Base-by-base conservation (phyloP, 768 basidiomycete species). In the Lentinula sp. region DNA sequence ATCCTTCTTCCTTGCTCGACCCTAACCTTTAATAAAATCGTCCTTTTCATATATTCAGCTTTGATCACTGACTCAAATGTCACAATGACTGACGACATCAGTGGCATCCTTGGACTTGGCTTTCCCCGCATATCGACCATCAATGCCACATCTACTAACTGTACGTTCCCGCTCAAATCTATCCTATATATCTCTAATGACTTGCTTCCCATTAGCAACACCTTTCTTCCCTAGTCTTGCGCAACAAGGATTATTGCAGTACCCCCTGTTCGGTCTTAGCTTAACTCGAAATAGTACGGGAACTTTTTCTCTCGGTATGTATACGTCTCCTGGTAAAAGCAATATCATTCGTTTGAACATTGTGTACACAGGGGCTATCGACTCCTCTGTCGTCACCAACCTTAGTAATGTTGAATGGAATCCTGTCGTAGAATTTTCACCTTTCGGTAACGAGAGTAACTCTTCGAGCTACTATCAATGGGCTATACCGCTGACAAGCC, bases 201-300 rank as follows among this genome's bases (percentile, higher is more conserved):
- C 23, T 46, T 53, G n/a, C 46, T 57, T 51, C 49, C 49, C 10
- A n/a, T 36, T 59, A 91, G 89, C 86, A 1, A 81, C 83, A 0
- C 87, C 91, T 0, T 88, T 91, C 73, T 79, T 92, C 50, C 74
- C 82, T 3, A 79, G 72, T 20, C 74, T 92, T 54, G 84, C 86
- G 7, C 77, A 85, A 61, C 77, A 81, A 63, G 90, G 89, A 16
- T 72, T 80, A 35, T 72, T 92, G 51, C 82, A 84, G 37, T 93
- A 91, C 68, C 91, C 91, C 0, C 67, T 93, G 8, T 92, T 92
- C 65, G 88, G 86, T n/a, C 65, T 93, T 32, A 85, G 80, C 65
- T 73, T 92, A 63, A 82, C 84, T 0, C 75, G 77, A 48, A 85
- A 87, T 66, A 68, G 73, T 2, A 81, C 78, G 10, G 90, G 91